Percentiles rank a stretch among this genome's conserved stretches.
phyloP scores from a whole-genome alignment of 169 alveolate genomes.

The Fabrea salina region DNA sequence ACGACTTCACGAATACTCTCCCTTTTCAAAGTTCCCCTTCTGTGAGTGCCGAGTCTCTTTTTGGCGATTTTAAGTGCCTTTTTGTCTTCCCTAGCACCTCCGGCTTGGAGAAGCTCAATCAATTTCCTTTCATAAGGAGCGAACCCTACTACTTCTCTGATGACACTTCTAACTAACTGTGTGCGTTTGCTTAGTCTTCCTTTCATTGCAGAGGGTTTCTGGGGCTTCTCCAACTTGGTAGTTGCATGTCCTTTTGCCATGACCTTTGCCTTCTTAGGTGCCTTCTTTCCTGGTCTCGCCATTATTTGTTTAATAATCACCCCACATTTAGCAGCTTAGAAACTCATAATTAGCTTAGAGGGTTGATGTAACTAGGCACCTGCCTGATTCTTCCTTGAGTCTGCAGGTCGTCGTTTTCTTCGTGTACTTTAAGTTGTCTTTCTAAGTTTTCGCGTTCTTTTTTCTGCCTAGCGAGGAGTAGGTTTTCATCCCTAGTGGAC shows the following conservation, averaged over 20 bases:
- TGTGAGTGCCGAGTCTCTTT: constrained; percentile 98
- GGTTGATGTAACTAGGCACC: constrained; percentile 9
- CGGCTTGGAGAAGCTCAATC: constrained; percentile 97
- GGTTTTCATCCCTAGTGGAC: constrained; percentile 30
- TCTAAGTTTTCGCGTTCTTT: constrained; percentile 13
- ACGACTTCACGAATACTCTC: constrained; percentile 89
- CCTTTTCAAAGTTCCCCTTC: constrained; percentile 97
- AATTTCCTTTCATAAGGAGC: constrained; percentile 98
- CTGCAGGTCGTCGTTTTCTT: constrained; percentile 9
- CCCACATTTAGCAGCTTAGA: too few species aligned
- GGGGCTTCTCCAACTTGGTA: constrained; percentile 17
- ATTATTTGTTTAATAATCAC: constrained; percentile 1
- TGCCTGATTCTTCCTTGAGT: constrained; percentile 10
- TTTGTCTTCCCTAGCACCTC: constrained; percentile 96
- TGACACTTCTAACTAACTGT: constrained; percentile 89
- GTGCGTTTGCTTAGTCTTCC: constrained; percentile 89
- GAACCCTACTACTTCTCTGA: constrained; percentile 97
- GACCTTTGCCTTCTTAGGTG: constrained; percentile 30
- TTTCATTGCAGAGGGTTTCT: constrained; percentile 83
- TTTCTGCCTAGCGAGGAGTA: constrained; percentile 17
- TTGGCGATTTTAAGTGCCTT: constrained; percentile 98
- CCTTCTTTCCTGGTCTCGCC: constrained; percentile 35
- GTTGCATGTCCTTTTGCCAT: constrained; percentile 33
- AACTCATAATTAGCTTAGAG: constrained; percentile 5
- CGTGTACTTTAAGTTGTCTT: background rate